Evolutionary conservation across 2,329 filamentous ascomycete genomes (phyloP).

Genomic region (Botrytis medusae): DNA sequence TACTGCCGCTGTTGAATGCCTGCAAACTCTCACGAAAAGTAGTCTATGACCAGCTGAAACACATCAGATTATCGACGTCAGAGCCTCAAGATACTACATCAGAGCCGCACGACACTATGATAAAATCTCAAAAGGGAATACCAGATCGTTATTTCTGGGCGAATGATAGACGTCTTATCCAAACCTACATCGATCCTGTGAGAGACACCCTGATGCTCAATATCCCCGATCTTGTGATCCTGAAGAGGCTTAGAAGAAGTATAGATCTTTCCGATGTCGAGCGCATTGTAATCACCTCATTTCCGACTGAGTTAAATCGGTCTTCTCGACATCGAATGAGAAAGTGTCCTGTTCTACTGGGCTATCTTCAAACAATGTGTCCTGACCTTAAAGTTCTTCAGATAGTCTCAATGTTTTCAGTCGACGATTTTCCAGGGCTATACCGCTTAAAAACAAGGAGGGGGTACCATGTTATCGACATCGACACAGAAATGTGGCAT

Average conservation of each 20-base stretch:
- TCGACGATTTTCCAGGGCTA: not conserved
- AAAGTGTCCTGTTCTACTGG: not conserved
- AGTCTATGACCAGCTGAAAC: not conserved
- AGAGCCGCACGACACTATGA: not conserved
- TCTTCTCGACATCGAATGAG: rapidly evolving
- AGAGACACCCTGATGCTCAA: slow-evolving; percentile 10
- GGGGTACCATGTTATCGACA: not conserved
- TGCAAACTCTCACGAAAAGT: not conserved
- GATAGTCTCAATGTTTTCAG: not conserved
- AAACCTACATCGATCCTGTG: not conserved
- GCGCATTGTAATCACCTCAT: not conserved
- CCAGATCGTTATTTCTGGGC: not conserved
- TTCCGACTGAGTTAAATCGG: not conserved
- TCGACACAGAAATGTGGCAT: not conserved
- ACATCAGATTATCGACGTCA: not conserved
- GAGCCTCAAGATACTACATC: not conserved
- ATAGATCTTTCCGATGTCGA: not conserved
- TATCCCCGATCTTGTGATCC: not conserved
- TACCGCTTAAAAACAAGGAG: not conserved
- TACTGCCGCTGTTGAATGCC: not conserved
- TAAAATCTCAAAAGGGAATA: rapidly evolving
- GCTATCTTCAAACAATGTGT: not conserved
- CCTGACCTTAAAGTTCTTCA: not conserved
- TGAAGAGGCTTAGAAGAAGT: not conserved
- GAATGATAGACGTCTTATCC: no score